phyloP scores from a whole-genome alignment of 176 grass and related monocot species.

The Rhynchospora pubera region DNA sequence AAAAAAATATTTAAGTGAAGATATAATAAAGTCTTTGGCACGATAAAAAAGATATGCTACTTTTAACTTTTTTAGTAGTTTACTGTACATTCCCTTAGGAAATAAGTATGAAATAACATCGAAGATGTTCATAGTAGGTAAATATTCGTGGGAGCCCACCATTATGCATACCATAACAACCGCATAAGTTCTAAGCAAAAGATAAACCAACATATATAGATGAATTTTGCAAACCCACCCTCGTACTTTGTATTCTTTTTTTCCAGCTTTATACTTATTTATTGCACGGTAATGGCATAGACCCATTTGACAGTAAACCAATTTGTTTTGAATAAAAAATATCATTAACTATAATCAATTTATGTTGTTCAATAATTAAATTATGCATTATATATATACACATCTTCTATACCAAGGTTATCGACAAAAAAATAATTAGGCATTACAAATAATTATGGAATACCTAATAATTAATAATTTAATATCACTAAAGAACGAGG shows the following conservation, averaged over 20 bases:
- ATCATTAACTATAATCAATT: too few species aligned
- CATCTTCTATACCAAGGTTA: too few species aligned
- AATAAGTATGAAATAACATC: constrained; percentile 6
- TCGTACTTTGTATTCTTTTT: neutral
- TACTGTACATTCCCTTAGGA: neutral
- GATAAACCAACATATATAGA: neutral
- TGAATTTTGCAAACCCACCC: neutral
- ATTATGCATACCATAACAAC: constrained; percentile 6
- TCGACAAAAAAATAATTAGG: too few species aligned
- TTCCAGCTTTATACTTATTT: neutral
- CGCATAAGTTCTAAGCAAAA: constrained; percentile 10
- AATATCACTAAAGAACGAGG: too few species aligned
- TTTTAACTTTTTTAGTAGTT: neutral
- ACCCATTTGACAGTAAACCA: neutral
- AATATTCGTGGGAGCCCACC: neutral
- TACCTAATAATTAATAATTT: too few species aligned
- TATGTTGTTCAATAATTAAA: too few species aligned
- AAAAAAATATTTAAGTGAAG: too few species aligned
- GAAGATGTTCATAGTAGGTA: constrained; percentile 4
- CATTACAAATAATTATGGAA: too few species aligned
- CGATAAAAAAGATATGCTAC: neutral
- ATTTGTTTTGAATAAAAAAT: too few species aligned
- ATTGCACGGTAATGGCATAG: neutral
- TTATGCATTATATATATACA: too few species aligned
- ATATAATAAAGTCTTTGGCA: neutral